A percentile compares a stretch with the other conserved stretches of the same genome.
These are phyloP conservation scores for Arthrobotrys iridis DNA, from an alignment of 2,329 filamentous ascomycete genomes.

Conservation along the genomic window DNA sequence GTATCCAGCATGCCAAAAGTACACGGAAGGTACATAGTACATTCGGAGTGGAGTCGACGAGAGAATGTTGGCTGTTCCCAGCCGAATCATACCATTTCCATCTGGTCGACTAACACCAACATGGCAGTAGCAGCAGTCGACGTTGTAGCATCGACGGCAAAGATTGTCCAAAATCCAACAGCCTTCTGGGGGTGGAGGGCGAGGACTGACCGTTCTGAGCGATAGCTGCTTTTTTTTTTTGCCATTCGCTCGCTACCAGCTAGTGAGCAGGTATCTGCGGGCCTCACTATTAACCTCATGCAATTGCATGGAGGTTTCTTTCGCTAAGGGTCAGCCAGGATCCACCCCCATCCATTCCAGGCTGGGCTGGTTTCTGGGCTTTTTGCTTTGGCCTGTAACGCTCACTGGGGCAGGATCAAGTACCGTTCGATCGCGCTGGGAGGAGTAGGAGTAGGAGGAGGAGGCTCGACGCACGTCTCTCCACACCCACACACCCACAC, in stretches of 20 bases:
- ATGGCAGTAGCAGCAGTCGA: conserved; percentile 31
- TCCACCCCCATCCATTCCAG: conserved; percentile 44
- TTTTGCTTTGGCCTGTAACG: conserved; percentile 31
- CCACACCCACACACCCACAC: conserved; percentile 24
- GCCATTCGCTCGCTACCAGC: conserved; percentile 53
- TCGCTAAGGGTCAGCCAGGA: conserved; percentile 52
- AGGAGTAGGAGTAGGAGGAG: conserved; percentile 4
- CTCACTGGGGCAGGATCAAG: conserved; percentile 5
- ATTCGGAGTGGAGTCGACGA: conserved; percentile 5
- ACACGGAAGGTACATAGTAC: conserved; percentile 24
- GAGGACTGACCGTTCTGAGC: conserved; percentile 44
- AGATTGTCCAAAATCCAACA: conserved; percentile 48
- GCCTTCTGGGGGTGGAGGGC: conserved; percentile 23
- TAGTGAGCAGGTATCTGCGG: conserved; percentile 45
- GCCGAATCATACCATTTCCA: conserved; percentile 39
- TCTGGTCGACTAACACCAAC: conserved; percentile 34
- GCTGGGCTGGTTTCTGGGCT: conserved; percentile 28
- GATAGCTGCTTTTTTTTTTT: conserved; percentile 43
- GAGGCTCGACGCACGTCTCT: conserved; percentile 31
- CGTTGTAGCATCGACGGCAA: conserved; percentile 46
- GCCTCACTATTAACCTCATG: conserved; percentile 53
- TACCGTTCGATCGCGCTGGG: conserved; percentile 29
- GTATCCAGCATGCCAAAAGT: conserved; percentile 1
- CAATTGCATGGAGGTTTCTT: conserved; percentile 51
- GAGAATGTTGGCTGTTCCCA: conserved; percentile 22